phyloP scores from a whole-genome alignment of 2,329 filamentous ascomycete genomes.

The Ascochyta viciae-villosae region DNA sequence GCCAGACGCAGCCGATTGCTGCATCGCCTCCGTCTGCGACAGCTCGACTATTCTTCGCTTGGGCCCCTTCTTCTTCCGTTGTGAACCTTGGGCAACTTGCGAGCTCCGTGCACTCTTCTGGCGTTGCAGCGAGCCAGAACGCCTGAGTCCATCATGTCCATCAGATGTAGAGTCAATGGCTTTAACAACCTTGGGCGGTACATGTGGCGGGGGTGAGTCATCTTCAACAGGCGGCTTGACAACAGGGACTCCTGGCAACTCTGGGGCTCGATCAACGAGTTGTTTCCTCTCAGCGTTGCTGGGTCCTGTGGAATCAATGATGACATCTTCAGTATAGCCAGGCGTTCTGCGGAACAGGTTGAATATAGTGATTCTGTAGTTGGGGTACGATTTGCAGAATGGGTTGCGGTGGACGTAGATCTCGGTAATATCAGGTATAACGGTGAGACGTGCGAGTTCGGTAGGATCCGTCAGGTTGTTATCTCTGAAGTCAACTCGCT shows the following conservation, averaged over 20 bases:
- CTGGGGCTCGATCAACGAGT: constrained; percentile 79
- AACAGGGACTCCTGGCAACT: constrained; percentile 78
- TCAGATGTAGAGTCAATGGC: constrained; percentile 32
- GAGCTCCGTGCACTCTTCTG: constrained; percentile 45
- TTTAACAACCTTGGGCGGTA: constrained; percentile 64
- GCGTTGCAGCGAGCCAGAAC: constrained; percentile 41
- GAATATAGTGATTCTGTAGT: constrained; percentile 90
- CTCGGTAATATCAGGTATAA: constrained; percentile 88
- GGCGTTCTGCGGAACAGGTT: constrained; percentile 92
- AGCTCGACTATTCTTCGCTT: constrained; percentile 66
- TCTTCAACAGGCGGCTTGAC: constrained; percentile 73
- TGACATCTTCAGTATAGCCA: constrained; percentile 87
- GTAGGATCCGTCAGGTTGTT: constrained; percentile 90
- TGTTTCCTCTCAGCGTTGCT: constrained; percentile 86
- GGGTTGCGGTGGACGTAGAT: constrained; percentile 93
- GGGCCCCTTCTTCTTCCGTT: constrained; percentile 64
- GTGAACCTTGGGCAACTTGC: constrained; percentile 53
- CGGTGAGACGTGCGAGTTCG: constrained; percentile 86
- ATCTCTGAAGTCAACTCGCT: constrained; percentile 88
- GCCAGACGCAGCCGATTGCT: constrained; percentile 36
- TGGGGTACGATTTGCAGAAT: constrained; percentile 84
- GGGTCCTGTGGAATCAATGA: constrained; percentile 84
- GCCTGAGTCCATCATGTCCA: constrained; percentile 26
- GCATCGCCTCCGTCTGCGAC: constrained; percentile 54
- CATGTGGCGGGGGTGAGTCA: constrained; percentile 60